Evolutionary conservation across 192 early-diverging fungal genomes (phyloP).

Genomic region (Backusella liffmaniae): DNA sequence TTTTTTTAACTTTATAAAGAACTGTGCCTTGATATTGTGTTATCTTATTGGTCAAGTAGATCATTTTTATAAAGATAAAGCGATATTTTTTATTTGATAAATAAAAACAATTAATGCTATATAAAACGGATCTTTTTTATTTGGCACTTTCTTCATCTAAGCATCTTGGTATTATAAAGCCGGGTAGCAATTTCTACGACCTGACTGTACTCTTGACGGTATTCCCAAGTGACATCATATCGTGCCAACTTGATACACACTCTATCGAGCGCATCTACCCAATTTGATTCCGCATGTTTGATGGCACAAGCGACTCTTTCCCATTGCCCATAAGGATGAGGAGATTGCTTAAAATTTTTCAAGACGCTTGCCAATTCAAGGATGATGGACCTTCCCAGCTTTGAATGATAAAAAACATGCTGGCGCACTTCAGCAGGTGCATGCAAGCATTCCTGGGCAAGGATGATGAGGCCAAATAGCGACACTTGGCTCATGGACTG

Average conservation of each 20-base stretch:
- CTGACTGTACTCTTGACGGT: constrained; percentile 9
- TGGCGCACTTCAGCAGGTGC: constrained; percentile 23
- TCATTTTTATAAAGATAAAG: no score
- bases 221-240: constrained; percentile 20
- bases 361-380: constrained; percentile 20
- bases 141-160: neutral
- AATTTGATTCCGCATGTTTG: neutral
- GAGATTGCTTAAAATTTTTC: constrained; percentile 14
- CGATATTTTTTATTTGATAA: no score
- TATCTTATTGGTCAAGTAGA: no score
- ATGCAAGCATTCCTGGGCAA: constrained; percentile 5
- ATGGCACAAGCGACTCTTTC: neutral
- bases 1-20: no score
- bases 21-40: no score
- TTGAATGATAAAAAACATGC: constrained; percentile 21
- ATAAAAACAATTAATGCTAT: neutral
- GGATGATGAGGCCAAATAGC: neutral
- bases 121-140: no score
- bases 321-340: neutral
- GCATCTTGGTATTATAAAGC: neutral
- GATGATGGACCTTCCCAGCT: constrained; percentile 24
- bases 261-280: constrained; percentile 9
- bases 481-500: neutral
- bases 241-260: constrained; percentile 3
- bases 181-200: constrained; percentile 6